Percentiles rank a stretch among this genome's conserved stretches.
These are phyloP conservation scores for Pulveroboletus sp. DNA, from an alignment of 768 basidiomycete genomes.

Conservation along the genomic window DNA sequence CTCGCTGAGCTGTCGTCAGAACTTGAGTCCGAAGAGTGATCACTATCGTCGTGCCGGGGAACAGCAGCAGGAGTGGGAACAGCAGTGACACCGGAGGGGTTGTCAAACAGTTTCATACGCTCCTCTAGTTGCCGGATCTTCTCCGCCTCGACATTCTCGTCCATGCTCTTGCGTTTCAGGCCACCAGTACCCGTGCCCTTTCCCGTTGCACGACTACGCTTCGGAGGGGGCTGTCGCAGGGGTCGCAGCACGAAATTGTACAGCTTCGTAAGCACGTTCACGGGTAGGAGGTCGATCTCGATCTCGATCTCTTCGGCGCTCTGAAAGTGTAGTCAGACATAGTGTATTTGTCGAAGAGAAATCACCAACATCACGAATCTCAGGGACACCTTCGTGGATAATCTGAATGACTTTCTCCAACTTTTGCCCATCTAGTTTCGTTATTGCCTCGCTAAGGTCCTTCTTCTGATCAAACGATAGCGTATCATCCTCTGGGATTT, in stretches of 20 bases:
- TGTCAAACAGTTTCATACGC: slow-evolving; percentile 81
- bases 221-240: slow-evolving; percentile 60
- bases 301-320: slow-evolving; percentile 98
- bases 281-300: slow-evolving; percentile 91
- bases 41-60: slow-evolving; percentile 48
- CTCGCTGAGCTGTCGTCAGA: slow-evolving; percentile 80
- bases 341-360: slow-evolving; percentile 8
- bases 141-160: slow-evolving; percentile 93
- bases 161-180: slow-evolving; percentile 92
- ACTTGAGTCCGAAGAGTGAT: slow-evolving; percentile 78
- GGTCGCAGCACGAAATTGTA: slow-evolving; percentile 95
- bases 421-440: slow-evolving; percentile 75
- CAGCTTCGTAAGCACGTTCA: slow-evolving; percentile 83
- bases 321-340: slow-evolving; percentile 38
- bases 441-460: slow-evolving; percentile 93
- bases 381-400: slow-evolving; percentile 91
- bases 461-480: slow-evolving; percentile 97
- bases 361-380: slow-evolving; percentile 82
- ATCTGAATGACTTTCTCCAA: slow-evolving; percentile 91
- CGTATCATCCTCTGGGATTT: slow-evolving; percentile 71
- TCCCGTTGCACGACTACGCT: slow-evolving; percentile 57
- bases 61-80: slow-evolving; percentile 36
- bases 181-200: slow-evolving; percentile 89
- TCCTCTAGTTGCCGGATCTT: slow-evolving; percentile 91
- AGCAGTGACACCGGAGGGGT: slow-evolving; percentile 41